Evolutionary conservation across 306 rosid genomes (phyloP).

Genomic region (Cicer chorassanicum): DNA sequence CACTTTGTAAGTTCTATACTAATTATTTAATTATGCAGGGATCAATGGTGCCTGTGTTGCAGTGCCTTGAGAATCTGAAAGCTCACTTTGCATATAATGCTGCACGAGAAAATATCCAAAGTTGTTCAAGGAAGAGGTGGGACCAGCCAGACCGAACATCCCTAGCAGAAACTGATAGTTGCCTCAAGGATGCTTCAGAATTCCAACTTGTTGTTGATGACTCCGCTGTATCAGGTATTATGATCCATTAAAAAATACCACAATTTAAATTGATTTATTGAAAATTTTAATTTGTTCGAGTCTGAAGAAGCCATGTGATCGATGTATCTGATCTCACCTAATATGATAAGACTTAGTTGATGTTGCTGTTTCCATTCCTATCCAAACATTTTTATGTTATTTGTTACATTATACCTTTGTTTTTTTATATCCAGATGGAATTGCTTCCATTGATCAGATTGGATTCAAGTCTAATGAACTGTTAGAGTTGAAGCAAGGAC

Average conservation of each 20-base stretch:
- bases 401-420: slow-evolving; percentile 30
- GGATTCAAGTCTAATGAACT: slow-evolving; percentile 55
- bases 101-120: slow-evolving; percentile 60
- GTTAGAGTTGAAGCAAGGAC: slow-evolving; percentile 57
- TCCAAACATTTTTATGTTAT: slow-evolving; percentile 39
- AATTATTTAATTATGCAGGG: slow-evolving; percentile 65
- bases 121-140: slow-evolving; percentile 69
- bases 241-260: slow-evolving; percentile 20
- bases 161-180: slow-evolving; percentile 47
- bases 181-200: slow-evolving; percentile 49
- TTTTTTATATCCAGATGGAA: slow-evolving; percentile 58
- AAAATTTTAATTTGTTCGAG: not conserved
- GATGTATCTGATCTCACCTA: not conserved
- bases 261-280: not conserved
- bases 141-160: slow-evolving; percentile 60
- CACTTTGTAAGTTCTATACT: slow-evolving; percentile 33
- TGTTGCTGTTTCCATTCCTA: slow-evolving; percentile 37
- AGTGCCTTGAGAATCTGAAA: slow-evolving; percentile 77
- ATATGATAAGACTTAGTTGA: slow-evolving; percentile 19
- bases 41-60: slow-evolving; percentile 80
- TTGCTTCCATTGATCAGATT: slow-evolving; percentile 45
- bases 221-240: slow-evolving; percentile 56
- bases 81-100: slow-evolving; percentile 67
- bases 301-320: slow-evolving; percentile 16
- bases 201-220: slow-evolving; percentile 47